Percentiles rank a stretch among this genome's conserved stretches.
Evolutionary conservation across 495 filamentous ascomycete genomes (phyloP).

Genomic region (Daldinia concentrica): DNA sequence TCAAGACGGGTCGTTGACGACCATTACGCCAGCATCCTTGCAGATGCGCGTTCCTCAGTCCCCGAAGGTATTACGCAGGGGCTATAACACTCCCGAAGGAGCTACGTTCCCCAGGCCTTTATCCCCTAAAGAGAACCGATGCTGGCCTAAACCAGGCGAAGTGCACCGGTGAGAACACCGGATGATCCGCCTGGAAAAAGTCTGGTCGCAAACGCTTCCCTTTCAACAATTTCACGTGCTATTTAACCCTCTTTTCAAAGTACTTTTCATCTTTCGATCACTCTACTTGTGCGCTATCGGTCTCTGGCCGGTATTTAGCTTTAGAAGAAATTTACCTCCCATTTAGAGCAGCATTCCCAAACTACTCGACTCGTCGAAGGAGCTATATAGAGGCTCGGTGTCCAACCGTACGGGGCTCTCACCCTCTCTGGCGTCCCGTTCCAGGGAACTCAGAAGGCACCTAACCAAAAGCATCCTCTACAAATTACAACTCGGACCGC

Average conservation of each 20-base stretch:
- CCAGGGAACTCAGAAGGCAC: constrained; percentile 67
- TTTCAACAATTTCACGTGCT: constrained; percentile 13
- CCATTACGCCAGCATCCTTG: constrained; percentile 12
- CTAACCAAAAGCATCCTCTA: constrained; percentile 68
- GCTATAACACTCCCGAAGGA: constrained; percentile 11
- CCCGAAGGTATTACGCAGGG: background rate
- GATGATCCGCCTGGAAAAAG: constrained; percentile 10
- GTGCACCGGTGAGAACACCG: constrained; percentile 9
- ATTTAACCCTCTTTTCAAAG: constrained; percentile 13
- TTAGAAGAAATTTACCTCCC: constrained; percentile 76
- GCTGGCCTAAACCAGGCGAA: constrained; percentile 11
- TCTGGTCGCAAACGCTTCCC: constrained; percentile 12
- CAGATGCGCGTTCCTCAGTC: constrained; percentile 4
- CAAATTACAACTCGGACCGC: constrained; percentile 71
- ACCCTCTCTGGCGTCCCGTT: constrained; percentile 69
- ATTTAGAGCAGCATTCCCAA: constrained; percentile 75
- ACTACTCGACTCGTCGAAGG: constrained; percentile 74
- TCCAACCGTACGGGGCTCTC: constrained; percentile 67
- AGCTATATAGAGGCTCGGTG: constrained; percentile 63
- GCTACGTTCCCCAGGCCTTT: constrained; percentile 1
- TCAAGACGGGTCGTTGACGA: constrained; percentile 8
- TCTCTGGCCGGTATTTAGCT: constrained; percentile 56
- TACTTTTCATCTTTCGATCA: constrained; percentile 12
- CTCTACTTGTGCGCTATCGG: constrained; percentile 12
- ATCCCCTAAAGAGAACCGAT: constrained; percentile 4